Percentiles rank a stretch among this genome's conserved stretches.
Evolutionary conservation across 164 flowering plant genomes (phyloP).

Genomic region (Akebia trifoliata): DNA sequence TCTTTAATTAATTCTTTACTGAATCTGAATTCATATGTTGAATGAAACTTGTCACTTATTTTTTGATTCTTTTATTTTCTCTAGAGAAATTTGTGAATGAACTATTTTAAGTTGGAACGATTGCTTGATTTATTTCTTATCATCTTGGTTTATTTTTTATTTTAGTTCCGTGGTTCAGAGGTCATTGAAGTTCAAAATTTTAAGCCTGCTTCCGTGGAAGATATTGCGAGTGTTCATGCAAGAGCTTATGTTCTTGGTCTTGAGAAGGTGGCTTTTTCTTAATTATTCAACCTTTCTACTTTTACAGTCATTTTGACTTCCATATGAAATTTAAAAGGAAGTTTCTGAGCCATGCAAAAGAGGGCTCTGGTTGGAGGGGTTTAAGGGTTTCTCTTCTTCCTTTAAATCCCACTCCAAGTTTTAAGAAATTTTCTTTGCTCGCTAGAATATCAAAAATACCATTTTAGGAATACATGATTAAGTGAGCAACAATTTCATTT

Average conservation of each 20-base stretch:
- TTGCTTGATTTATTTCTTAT: background rate
- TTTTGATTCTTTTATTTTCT: background rate
- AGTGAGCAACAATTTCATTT: background rate
- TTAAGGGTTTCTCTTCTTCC: background rate
- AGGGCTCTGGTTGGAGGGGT: background rate
- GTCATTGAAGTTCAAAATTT: slow-evolving; percentile 58
- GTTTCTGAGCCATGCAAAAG: too few relatives aligned
- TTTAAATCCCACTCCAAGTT: background rate
- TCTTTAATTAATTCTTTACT: background rate
- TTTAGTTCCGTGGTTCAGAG: slow-evolving; percentile 63
- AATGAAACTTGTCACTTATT: background rate
- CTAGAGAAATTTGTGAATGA: background rate
- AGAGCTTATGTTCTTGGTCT: slow-evolving; percentile 73
- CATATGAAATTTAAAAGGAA: background rate
- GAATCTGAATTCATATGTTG: background rate
- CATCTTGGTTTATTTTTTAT: background rate
- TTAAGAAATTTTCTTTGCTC: background rate
- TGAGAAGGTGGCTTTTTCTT: slow-evolving; percentile 56
- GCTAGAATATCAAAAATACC: too few relatives aligned
- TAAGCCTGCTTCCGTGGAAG: slow-evolving; percentile 66
- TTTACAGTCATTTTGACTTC: background rate
- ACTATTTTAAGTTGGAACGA: slow-evolving; percentile 1
- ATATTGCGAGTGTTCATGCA: slow-evolving; percentile 73
- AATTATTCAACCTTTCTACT: background rate
- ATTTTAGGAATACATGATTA: background rate